Base-by-base conservation (phyloP, 176 grass and related monocot species). In the Aegilops longissima region DNA sequence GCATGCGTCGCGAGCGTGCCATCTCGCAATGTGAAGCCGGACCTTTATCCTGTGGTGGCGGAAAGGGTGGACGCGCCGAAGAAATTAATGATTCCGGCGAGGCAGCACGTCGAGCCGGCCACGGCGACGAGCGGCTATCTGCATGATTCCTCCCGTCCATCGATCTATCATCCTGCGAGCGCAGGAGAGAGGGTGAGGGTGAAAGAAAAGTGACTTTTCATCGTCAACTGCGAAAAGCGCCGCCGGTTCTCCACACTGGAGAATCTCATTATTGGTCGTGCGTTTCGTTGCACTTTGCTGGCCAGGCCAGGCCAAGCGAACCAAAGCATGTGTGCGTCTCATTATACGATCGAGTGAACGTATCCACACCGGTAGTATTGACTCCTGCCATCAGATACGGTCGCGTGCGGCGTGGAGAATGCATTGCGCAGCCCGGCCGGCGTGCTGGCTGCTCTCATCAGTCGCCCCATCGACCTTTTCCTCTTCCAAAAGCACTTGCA, bases 111-210 rank as follows among this genome's bases (percentile, higher is more conserved):
- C 0, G 86, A 56, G 52, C 52, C 80, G 77, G 33, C 35, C 69
- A 44, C 29, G 31, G 84, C n/a, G 80, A 69, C 73, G 80, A 82
- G 79, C 52, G 52, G 1, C 52, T 17, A 56, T 71, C 16, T 14
- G 59, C 84, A 67, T 83, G 89, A 87, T 90, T 87, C 89, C 80
- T 87, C 80, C 21, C 83, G 89, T 51, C 47, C 47, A 51, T 51
- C 47, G 12, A 51, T 45, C 87, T 67, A 84, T 84, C 42, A 13
- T 62, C 45, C 1, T 9, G 52, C 8, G 34, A 21, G 12, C 45
- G 0, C 4, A 1, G 16, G 47, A 14, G 13, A 13, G 49, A 18
- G 25, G 25, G 64, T 27, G 4, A 27, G 63, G 1, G 25, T 13
- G 30, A 30, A 3, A 44, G 31, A 52, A 88, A 87, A 91, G 85